phyloP scores from a whole-genome alignment of 2,329 filamentous ascomycete genomes.

The Cordyceps cicadae region DNA sequence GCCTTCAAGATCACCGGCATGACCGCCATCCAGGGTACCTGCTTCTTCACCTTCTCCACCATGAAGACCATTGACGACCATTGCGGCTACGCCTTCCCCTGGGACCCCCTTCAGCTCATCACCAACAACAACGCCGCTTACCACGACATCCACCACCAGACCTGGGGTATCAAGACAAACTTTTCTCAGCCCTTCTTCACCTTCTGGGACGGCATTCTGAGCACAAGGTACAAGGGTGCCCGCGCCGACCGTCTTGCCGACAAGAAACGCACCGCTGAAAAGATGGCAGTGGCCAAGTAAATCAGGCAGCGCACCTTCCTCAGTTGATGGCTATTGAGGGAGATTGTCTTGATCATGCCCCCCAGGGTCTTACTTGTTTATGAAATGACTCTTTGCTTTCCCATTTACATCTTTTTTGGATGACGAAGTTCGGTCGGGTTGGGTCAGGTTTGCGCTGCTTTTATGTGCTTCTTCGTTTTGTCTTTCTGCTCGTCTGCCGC shows the following conservation, averaged over 20 bases:
- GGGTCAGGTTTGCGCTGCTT: background rate
- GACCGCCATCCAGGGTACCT: slow-evolving; percentile 78
- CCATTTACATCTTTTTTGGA: slow-evolving; percentile 15
- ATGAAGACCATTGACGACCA: slow-evolving; percentile 98
- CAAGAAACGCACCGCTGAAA: slow-evolving; percentile 24
- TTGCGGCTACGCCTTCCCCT: slow-evolving; percentile 92
- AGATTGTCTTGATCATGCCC: background rate
- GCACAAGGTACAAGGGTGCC: slow-evolving; percentile 73
- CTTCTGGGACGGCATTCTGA: slow-evolving; percentile 80
- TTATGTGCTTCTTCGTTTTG: background rate
- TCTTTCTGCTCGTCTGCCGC: slow-evolving; percentile 12
- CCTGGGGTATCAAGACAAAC: slow-evolving; percentile 97
- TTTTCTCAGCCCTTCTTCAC: slow-evolving; percentile 90
- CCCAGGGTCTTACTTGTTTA: background rate
- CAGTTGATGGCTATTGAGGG: background rate
- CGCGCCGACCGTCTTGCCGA: slow-evolving; percentile 33
- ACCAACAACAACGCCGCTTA: slow-evolving; percentile 94
- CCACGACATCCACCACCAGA: slow-evolving; percentile 97
- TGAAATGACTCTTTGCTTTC: background rate
- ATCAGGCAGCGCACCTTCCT: background rate
- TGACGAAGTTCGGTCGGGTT: slow-evolving; percentile 7
- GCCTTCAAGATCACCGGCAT: slow-evolving; percentile 75
- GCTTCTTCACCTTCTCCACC: slow-evolving; percentile 81
- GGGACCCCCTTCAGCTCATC: slow-evolving; percentile 85
- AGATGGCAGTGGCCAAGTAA: background rate